Base-by-base conservation (phyloP, 768 basidiomycete genomes). In the Tephrocybe sp. region DNA sequence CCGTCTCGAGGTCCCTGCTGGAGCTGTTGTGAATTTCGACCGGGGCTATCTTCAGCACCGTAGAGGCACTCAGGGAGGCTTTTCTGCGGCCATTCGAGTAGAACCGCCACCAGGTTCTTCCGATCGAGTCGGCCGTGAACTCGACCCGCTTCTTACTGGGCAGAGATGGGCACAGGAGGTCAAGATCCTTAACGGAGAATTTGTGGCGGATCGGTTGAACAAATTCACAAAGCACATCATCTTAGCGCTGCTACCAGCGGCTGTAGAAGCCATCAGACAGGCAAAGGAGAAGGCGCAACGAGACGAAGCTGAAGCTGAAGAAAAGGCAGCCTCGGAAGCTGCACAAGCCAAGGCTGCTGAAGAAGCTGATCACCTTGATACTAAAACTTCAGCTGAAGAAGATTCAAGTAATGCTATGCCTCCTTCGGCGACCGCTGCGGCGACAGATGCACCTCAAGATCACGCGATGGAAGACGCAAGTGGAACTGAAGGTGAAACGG, bases 101-200 rank as follows among this genome's bases (percentile, higher is more conserved):
- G 89, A 89, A 60, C 73, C 83, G 47, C 76, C 70, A 32, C 56
- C 75, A 49, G 60, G 79, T 6, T 62, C 65, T 34, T 65, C 65
- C 26, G 64, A 67, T 41, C 70, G 69, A 52, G 80, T 83, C 53
- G 76, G 70, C 35, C 83, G 82, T 33, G 84, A 83, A 39, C 85
- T 92, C 43, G 84, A 89, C 30, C 92, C 93, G 1, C 69, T 91
- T 48, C 74, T 89, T 9, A 96, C 94, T 1, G 63, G 85, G 26
- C 89, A 92, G 60, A 81, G 95, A 51, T 98, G 95, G 95, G 72
- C 80, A 1, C 93, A 96, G 63, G 94, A 96, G 66, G 83, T 82
- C 53, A 90, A 88, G 62, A 84, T 90, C 30, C 69, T 90, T 19
- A 85, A 92, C 51, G 86, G 89, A 13, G 83, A 84, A 56, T 87